phyloP scores from a whole-genome alignment of 805 yeast species.

The Cyberlindnera nakhonratchasimensis region DNA sequence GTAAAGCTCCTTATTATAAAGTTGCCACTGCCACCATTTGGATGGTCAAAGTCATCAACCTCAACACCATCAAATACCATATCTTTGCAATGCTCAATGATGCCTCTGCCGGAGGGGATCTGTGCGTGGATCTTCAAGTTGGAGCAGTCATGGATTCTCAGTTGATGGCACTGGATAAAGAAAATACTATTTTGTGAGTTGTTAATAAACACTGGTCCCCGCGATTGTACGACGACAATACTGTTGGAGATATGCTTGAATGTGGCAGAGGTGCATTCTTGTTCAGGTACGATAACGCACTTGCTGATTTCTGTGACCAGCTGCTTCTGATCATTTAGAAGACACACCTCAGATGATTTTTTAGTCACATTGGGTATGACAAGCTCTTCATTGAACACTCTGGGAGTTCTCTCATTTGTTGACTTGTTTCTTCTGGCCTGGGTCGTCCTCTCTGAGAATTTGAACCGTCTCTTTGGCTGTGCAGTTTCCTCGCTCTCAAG shows the following conservation, averaged over 20 bases:
- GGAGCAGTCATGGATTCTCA: conserved; percentile 21
- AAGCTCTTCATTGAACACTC: background rate
- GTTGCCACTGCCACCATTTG: conserved; percentile 23
- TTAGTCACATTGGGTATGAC: conserved; percentile 2
- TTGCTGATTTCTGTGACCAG: conserved; percentile 10
- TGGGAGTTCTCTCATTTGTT: background rate
- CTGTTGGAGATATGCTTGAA: conserved; percentile 14
- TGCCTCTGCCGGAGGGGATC: conserved; percentile 13
- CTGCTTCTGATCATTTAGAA: background rate
- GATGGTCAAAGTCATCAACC: conserved; percentile 25
- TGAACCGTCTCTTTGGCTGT: conserved; percentile 13
- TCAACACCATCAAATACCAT: conserved; percentile 15
- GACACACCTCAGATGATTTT: background rate
- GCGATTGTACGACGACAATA: conserved; percentile 9
- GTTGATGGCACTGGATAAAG: conserved; percentile 23
- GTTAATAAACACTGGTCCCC: conserved; percentile 21
- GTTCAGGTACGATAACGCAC: conserved; percentile 10
- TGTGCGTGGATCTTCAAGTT: conserved; percentile 8
- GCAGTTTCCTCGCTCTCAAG: conserved; percentile 4
- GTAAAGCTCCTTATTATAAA: background rate
- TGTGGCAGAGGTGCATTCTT: conserved; percentile 11
- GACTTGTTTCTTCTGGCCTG: background rate
- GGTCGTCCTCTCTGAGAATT: conserved; percentile 9
- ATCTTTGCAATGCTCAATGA: conserved; percentile 21
- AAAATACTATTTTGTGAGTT: conserved; percentile 11